Evolutionary conservation across 805 yeast genomes (phyloP).

Genomic region (Myxozyma kluyveri): DNA sequence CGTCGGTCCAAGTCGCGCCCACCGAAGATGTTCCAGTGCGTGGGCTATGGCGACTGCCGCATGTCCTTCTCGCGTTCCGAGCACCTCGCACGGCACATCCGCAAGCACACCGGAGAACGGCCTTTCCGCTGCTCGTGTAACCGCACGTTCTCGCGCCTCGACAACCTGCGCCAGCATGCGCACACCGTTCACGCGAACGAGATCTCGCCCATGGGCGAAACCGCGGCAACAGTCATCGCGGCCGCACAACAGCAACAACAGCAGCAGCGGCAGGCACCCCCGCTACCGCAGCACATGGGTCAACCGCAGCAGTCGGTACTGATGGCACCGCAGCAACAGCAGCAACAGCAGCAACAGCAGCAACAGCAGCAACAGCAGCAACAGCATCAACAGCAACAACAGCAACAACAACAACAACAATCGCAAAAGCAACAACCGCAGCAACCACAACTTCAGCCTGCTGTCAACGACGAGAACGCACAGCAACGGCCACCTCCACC

Average conservation of each 20-base stretch:
- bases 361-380: background rate
- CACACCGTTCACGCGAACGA: slow-evolving; percentile 74
- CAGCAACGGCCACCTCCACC: slow-evolving; percentile 14
- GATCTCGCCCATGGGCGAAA: slow-evolving; percentile 13
- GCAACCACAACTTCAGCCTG: slow-evolving; percentile 2
- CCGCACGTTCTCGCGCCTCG: slow-evolving; percentile 76
- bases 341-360: slow-evolving; percentile 4
- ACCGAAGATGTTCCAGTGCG: slow-evolving; percentile 68
- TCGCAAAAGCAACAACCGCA: background rate
- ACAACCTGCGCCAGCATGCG: slow-evolving; percentile 85
- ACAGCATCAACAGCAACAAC: slow-evolving; percentile 1
- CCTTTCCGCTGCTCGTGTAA: slow-evolving; percentile 84
- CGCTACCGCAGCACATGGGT: slow-evolving; percentile 1
- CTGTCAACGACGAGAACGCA: slow-evolving; percentile 3
- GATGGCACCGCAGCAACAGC: background rate
- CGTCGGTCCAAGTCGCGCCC: slow-evolving; percentile 35
- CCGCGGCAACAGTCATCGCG: slow-evolving; percentile 2
- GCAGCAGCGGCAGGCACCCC: slow-evolving; percentile 1
- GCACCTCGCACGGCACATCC: slow-evolving; percentile 85
- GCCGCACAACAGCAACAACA: background rate
- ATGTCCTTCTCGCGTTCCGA: slow-evolving; percentile 91
- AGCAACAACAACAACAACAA: slow-evolving; percentile 1
- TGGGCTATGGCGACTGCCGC: slow-evolving; percentile 79
- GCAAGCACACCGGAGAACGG: slow-evolving; percentile 92
- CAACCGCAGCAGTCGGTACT: background rate